phyloP scores from a whole-genome alignment of 2,329 filamentous ascomycete species.

The Cercospora zeina region DNA sequence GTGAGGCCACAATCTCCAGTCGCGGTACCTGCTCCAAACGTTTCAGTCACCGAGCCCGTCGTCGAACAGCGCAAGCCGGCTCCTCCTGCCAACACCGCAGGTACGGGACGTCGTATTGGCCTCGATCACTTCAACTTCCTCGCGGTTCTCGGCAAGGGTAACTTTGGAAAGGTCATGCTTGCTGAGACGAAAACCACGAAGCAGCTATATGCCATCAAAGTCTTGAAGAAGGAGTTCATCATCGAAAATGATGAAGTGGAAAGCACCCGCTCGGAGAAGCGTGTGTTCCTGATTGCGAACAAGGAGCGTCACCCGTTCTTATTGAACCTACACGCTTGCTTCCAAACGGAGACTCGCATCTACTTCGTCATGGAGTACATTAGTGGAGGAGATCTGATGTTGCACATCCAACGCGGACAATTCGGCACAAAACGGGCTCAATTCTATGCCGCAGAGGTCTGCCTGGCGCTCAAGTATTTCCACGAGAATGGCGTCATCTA shows the following conservation, averaged over 20 bases:
- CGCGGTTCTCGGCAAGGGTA: conserved; percentile 95
- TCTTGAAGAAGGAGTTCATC: conserved; percentile 99
- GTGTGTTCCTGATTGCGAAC: conserved; percentile 95
- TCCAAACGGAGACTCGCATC: conserved; percentile 96
- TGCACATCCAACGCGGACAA: conserved; percentile 95
- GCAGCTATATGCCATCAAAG: conserved; percentile 96
- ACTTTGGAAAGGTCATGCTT: conserved; percentile 99
- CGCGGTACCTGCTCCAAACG: conserved; percentile 35
- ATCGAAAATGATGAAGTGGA: conserved; percentile 99
- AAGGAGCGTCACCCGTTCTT: conserved; percentile 96
- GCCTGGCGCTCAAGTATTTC: conserved; percentile 96
- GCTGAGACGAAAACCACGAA: conserved; percentile 92
- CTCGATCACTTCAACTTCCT: conserved; percentile 99
- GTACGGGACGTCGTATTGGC: conserved; percentile 81
- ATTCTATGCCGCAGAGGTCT: conserved; percentile 97
- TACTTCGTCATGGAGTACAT: conserved; percentile 99
- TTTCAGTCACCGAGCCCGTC: conserved; percentile 34
- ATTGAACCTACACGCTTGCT: conserved; percentile 92
- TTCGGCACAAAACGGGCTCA: conserved; percentile 95
- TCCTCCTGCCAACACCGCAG: conserved; percentile 66
- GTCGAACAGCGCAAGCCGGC: conserved; percentile 57
- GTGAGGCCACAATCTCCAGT: conserved; percentile 42
- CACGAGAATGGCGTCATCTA: conserved; percentile 99
- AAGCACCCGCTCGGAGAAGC: conserved; percentile 94
- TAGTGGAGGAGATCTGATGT: conserved; percentile 96